Conservation (phyloP, 192 early-diverging fungal species). For the Chytriomyces confervae region DNA sequence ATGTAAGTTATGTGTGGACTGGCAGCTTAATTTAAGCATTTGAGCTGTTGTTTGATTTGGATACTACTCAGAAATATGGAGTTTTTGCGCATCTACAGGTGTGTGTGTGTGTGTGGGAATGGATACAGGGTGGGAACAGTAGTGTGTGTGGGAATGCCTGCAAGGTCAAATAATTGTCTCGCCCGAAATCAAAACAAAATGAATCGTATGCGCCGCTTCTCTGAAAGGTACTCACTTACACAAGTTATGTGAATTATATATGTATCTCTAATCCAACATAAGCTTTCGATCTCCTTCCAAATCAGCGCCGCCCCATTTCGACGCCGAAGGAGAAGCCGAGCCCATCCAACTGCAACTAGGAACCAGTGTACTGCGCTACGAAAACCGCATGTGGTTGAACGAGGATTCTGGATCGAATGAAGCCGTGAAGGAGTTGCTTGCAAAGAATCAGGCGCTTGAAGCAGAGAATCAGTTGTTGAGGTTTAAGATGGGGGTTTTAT, state of each 20-base stretch:
- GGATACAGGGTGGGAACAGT: too few relatives aligned
- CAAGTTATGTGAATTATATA: neutral
- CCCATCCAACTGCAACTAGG: conserved; percentile 29
- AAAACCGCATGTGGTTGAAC: conserved; percentile 23
- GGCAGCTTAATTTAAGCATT: too few relatives aligned
- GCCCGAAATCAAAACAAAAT: neutral
- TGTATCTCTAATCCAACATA: neutral
- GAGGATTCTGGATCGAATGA: conserved; percentile 4
- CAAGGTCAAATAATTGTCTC: neutral
- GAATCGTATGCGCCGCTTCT: conserved; percentile 11
- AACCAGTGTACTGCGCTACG: conserved; percentile 21
- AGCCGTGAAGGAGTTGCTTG: conserved; percentile 35
- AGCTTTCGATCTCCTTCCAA: conserved; percentile 24
- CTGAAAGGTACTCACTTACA: neutral
- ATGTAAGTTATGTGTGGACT: too few relatives aligned
- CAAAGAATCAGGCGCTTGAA: conserved; percentile 43
- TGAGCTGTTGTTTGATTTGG: too few relatives aligned
- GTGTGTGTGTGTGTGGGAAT: too few relatives aligned
- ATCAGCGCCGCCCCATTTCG: conserved; percentile 17
- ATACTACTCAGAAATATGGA: too few relatives aligned
- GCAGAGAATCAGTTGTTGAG: conserved; percentile 48
- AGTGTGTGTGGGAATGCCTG: too few relatives aligned
- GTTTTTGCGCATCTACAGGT: too few relatives aligned
- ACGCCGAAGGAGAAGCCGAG: conserved; percentile 25
- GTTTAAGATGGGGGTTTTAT: conserved; percentile 43